phyloP scores from a whole-genome alignment of 2,329 filamentous ascomycete genomes.

The Nannizziopsis barbatae region DNA sequence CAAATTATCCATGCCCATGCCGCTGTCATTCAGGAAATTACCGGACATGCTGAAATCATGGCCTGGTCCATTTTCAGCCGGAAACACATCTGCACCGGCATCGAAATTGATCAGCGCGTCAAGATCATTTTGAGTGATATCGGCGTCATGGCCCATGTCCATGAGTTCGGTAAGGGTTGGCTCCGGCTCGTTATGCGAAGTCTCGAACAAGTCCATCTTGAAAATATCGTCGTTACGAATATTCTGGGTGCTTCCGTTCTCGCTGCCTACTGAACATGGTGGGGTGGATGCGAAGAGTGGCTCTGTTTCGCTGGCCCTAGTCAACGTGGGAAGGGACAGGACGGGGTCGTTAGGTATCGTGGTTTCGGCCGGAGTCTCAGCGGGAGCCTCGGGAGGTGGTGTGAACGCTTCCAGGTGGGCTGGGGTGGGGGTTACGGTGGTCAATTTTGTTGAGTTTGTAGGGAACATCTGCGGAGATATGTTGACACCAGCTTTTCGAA shows the following conservation, averaged over 20 bases:
- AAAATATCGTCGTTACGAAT: conserved; percentile 9
- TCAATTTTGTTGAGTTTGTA: conserved; percentile 5
- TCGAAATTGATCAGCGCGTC: conserved; percentile 39
- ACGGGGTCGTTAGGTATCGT: conserved; percentile 26
- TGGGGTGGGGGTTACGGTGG: conserved; percentile 15
- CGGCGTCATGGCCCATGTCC: conserved; percentile 35
- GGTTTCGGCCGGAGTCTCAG: conserved; percentile 31
- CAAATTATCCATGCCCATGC: conserved; percentile 16
- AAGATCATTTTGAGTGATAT: conserved; percentile 37
- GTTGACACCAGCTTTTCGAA: conserved; percentile 74
- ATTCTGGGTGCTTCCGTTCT: conserved; percentile 26
- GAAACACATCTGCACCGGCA: conserved; percentile 30
- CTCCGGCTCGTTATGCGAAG: conserved; percentile 17
- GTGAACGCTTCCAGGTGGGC: conserved; percentile 27
- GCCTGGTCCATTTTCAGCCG: conserved; percentile 21
- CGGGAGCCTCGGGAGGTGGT: conserved; percentile 32
- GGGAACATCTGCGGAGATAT: conserved; percentile 41
- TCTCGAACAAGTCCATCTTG: conserved; percentile 9
- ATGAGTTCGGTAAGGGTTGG: conserved; percentile 33
- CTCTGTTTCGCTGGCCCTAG: conserved; percentile 18
- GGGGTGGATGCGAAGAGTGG: conserved; percentile 31
- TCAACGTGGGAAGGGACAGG: conserved; percentile 12
- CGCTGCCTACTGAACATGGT: conserved; percentile 33
- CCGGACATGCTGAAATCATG: conserved; percentile 10
- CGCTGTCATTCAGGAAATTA: conserved; percentile 17